Percentiles rank a stretch among this genome's conserved stretches.
Conservation (phyloP, 345 rosid genomes). For the Alliaria petiolata region DNA sequence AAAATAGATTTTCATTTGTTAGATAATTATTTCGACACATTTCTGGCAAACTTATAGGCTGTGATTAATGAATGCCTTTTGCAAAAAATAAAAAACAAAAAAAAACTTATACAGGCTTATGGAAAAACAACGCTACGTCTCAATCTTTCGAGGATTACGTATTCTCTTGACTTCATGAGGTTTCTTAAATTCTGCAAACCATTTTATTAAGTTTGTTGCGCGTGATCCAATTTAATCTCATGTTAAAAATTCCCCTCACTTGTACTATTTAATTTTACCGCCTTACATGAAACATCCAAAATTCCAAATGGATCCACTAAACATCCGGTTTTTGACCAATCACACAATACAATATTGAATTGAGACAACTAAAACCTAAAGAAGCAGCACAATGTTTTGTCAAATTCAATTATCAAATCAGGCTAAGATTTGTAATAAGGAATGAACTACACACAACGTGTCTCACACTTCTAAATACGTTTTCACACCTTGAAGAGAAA, state of each 20-base stretch:
- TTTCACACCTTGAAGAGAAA: not conserved
- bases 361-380: not conserved
- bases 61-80: no score
- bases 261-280: no score
- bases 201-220: not conserved
- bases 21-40: not conserved
- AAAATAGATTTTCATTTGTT: not conserved
- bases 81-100: no score
- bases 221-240: not conserved
- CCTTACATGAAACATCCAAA: no score
- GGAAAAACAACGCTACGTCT: not conserved
- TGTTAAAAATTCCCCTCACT: not conserved
- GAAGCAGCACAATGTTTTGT: not conserved
- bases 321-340: not conserved
- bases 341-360: not conserved
- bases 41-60: not conserved
- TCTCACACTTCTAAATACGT: not conserved
- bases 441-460: not conserved
- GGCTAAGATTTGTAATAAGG: not conserved
- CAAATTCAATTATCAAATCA: not conserved
- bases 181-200: not conserved
- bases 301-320: no score
- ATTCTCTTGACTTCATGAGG: not conserved
- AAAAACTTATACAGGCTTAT: not conserved
- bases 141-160: not conserved